Evolutionary conservation across 306 rosid species (phyloP).

Genomic region (Malus orientalis): DNA sequence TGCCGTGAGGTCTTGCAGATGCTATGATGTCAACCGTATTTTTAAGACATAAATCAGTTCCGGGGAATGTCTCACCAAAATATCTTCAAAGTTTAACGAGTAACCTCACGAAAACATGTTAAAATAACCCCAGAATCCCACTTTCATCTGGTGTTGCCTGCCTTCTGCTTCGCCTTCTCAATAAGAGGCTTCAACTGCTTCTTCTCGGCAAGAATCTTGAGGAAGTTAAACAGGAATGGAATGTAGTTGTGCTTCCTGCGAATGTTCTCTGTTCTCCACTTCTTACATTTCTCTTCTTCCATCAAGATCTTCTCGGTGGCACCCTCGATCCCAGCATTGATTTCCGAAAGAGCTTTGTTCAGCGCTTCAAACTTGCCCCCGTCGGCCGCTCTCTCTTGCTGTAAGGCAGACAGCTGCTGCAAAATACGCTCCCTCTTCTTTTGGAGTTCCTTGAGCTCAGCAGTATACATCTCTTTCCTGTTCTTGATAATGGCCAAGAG

Average conservation of each 20-base stretch:
- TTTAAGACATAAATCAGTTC: background rate
- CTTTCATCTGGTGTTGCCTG: slow-evolving; percentile 51
- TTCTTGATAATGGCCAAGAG: slow-evolving; percentile 88
- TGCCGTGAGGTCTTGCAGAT: background rate
- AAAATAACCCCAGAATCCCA: background rate
- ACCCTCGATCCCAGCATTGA: slow-evolving; percentile 84
- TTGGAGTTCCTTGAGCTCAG: slow-evolving; percentile 92
- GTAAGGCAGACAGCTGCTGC: slow-evolving; percentile 73
- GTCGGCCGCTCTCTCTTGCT: slow-evolving; percentile 54
- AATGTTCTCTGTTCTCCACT: slow-evolving; percentile 90
- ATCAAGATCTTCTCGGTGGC: slow-evolving; percentile 76
- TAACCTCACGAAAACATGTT: background rate
- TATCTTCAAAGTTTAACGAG: background rate
- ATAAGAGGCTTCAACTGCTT: slow-evolving; percentile 97
- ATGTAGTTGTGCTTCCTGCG: slow-evolving; percentile 95
- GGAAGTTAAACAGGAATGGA: slow-evolving; percentile 92
- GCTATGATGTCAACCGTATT: background rate
- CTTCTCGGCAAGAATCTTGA: slow-evolving; percentile 93
- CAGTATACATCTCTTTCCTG: slow-evolving; percentile 80
- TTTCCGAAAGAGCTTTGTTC: slow-evolving; percentile 86
- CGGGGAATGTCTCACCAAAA: background rate
- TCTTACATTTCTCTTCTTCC: slow-evolving; percentile 92
- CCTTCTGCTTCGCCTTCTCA: slow-evolving; percentile 92
- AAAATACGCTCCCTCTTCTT: slow-evolving; percentile 90
- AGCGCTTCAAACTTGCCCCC: slow-evolving; percentile 51